Percentiles rank a stretch among this genome's conserved stretches.
phyloP scores from a whole-genome alignment of 768 basidiomycete species.

The Lenzites betulinus region DNA sequence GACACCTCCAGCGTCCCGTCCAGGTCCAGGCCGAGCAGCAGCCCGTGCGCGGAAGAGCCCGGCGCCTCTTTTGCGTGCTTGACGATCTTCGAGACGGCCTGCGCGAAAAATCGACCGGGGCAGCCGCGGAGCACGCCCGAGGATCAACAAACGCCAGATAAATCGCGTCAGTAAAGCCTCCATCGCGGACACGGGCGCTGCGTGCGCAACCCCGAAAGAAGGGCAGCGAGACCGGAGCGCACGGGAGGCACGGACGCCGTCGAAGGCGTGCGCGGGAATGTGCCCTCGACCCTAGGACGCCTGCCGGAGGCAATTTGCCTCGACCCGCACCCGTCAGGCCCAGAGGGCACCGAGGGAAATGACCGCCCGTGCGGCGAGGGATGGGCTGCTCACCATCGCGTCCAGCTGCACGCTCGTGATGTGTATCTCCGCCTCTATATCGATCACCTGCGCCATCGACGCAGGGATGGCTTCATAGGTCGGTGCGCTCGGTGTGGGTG shows the following conservation, averaged over 20 bases:
- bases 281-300: conserved; percentile 11
- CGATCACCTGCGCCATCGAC: conserved; percentile 90
- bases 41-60: conserved; percentile 75
- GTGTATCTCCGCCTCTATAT: conserved; percentile 89
- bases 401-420: conserved; percentile 81
- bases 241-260: neutral
- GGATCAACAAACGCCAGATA: conserved; percentile 4
- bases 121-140: conserved; percentile 4
- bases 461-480: conserved; percentile 87
- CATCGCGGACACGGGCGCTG: neutral
- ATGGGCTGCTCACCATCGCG: conserved; percentile 64
- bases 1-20: conserved; percentile 90
- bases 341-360: neutral
- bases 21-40: conserved; percentile 88
- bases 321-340: conserved; percentile 3
- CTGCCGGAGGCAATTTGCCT: conserved; percentile 11
- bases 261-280: conserved; percentile 6
- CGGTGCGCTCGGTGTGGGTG: conserved; percentile 62
- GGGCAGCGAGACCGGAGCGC: conserved; percentile 5
- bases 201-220: conserved; percentile 10
- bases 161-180: neutral
- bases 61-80: conserved; percentile 86
- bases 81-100: conserved; percentile 93
- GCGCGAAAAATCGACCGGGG: conserved; percentile 4
- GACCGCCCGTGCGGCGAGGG: neutral